Evolutionary conservation across 2,329 filamentous ascomycete genomes (phyloP).

Genomic region (Xylariaceae sp.): DNA sequence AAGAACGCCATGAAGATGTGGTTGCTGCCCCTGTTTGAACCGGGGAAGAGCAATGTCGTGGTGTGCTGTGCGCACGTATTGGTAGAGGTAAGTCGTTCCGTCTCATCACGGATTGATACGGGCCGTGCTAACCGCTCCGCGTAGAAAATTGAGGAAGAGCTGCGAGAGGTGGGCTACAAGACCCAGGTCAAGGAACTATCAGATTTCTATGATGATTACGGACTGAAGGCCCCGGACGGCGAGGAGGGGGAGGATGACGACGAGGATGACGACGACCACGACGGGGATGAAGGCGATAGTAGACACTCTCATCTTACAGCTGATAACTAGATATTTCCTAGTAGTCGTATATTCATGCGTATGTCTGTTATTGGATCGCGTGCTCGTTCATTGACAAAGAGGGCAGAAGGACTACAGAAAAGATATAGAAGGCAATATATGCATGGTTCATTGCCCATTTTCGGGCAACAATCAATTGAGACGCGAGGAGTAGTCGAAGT

Average conservation of each 20-base stretch:
- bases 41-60: constrained; percentile 80
- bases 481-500: background rate
- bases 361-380: background rate
- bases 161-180: constrained; percentile 77
- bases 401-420: background rate
- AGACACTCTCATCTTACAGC: constrained; percentile 23
- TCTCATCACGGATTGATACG: background rate
- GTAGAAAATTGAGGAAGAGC: constrained; percentile 74
- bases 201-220: constrained; percentile 89
- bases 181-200: constrained; percentile 73
- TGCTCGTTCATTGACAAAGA: background rate
- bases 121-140: constrained; percentile 4
- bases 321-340: background rate
- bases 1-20: constrained; percentile 72
- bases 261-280: constrained; percentile 27
- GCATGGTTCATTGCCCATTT: background rate
- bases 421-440: background rate
- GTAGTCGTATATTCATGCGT: background rate
- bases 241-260: constrained; percentile 47
- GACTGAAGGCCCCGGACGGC: constrained; percentile 66
- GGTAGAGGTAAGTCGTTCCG: constrained; percentile 67
- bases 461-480: background rate
- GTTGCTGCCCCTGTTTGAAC: constrained; percentile 78
- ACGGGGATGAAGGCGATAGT: constrained; percentile 21
- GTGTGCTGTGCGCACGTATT: constrained; percentile 86